Percentiles rank a stretch among this genome's conserved stretches.
These are phyloP conservation scores for Perilla frutescens DNA, from an alignment of 257 asterid genomes.

Conservation along the genomic window DNA sequence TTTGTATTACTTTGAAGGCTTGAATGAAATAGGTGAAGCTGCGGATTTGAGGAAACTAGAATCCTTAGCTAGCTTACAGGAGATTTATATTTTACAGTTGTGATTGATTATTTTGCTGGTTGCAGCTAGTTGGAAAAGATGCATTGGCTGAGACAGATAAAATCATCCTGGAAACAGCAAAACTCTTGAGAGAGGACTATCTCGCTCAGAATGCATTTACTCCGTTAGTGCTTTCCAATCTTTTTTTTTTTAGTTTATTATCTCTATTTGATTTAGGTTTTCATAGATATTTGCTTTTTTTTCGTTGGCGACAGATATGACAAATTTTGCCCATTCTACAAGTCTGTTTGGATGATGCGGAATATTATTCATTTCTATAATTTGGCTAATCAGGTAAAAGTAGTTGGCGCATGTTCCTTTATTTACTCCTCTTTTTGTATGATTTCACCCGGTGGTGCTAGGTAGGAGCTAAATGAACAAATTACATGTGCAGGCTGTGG, in stretches of 20 bases:
- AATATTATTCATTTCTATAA: constrained; percentile 91
- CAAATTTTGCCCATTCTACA: constrained; percentile 96
- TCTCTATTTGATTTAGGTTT: neutral
- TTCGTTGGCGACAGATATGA: constrained; percentile 68
- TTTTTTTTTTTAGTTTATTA: neutral
- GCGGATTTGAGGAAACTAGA: neutral
- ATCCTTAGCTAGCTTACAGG: neutral
- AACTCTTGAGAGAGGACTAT: constrained; percentile 98
- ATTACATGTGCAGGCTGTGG: constrained; percentile 71
- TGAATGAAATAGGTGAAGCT: neutral
- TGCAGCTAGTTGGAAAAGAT: constrained; percentile 98
- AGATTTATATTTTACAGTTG: neutral
- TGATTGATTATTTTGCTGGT: constrained; percentile 32
- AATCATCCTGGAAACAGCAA: constrained; percentile 95
- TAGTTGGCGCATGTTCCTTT: neutral
- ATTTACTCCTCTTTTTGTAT: no score
- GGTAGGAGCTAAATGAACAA: neutral
- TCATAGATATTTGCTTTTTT: constrained; percentile 3
- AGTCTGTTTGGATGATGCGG: constrained; percentile 99
- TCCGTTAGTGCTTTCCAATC: constrained; percentile 58
- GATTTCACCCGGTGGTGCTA: neutral
- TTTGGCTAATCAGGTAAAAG: constrained; percentile 93
- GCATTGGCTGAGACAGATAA: constrained; percentile 97
- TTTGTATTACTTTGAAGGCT: neutral
- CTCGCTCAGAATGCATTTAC: constrained; percentile 99